These are phyloP conservation scores for Colletotrichum musicola DNA, from an alignment of 2,329 filamentous ascomycete species.

Conservation along the genomic window DNA sequence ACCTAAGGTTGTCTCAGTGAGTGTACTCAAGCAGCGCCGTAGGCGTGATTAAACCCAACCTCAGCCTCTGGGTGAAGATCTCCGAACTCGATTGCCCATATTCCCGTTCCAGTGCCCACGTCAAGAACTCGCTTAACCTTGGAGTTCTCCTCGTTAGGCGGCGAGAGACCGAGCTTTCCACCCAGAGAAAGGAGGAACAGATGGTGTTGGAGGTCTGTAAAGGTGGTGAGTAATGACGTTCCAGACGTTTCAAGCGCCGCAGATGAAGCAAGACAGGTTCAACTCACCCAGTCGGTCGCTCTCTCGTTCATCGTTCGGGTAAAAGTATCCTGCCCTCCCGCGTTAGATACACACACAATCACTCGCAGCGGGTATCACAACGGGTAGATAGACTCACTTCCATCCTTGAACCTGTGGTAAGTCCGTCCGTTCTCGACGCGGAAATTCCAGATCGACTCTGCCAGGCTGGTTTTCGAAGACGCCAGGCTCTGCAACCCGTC, in stretches of 20 bases:
- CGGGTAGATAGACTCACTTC: conserved; percentile 22
- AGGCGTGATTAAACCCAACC: too few species aligned
- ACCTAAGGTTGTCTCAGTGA: not conserved
- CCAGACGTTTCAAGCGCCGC: too few species aligned
- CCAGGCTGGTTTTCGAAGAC: not conserved
- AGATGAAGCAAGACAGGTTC: too few species aligned
- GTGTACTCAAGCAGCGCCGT: too few species aligned
- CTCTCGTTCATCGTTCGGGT: not conserved
- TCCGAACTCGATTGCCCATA: not conserved
- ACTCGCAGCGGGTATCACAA: too few species aligned
- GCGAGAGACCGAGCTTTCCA: not conserved
- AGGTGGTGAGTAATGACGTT: too few species aligned
- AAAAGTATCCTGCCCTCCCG: not conserved
- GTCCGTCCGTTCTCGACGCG: conserved; percentile 46
- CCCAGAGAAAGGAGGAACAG: not conserved
- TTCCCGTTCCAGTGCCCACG: not conserved
- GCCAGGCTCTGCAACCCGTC: not conserved
- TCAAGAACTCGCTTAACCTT: not conserved
- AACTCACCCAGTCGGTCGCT: conserved; percentile 1
- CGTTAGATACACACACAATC: too few species aligned
- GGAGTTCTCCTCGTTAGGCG: not conserved
- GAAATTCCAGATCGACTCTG: conserved; percentile 19
- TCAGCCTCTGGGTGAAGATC: not conserved
- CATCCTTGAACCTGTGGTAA: conserved; percentile 47
- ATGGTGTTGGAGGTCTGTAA: conserved; percentile 3